Evolutionary conservation across 2,329 filamentous ascomycete species (phyloP), one percentile per base, ranked within the genome.

Genomic region (Byssoonygena ceratinophila): DNA sequence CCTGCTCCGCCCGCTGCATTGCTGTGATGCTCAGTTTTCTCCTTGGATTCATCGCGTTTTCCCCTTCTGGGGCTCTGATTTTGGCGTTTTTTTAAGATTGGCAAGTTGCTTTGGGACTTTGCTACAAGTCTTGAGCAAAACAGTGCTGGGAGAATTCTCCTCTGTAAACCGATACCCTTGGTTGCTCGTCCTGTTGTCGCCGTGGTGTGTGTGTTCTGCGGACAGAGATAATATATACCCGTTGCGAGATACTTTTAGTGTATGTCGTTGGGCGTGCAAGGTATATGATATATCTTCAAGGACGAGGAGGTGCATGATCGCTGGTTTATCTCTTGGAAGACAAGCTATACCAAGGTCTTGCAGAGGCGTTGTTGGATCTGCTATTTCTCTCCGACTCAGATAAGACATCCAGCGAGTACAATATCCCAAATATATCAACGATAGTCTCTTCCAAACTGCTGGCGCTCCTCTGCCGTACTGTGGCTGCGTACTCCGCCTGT

Each of bases 121-220:
- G 27, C n/a, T n/a, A n/a, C n/a, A n/a, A n/a, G n/a, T n/a, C 9
- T 9, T 29, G 9, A 29, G 27, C 9, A 29, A 5, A 40, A 8
- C n/a, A 40, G 11, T 40, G n/a, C n/a, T n/a, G n/a, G 14, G 36
- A 40, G 4, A 20, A 18, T 9, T 11, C 2, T 16, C n/a, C 29
- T 29, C 2, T 37, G 39, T 39, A 31, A 48, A 39, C 40, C 40
- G 46, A 48, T 48, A 48, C 46, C 46, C 46, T 22, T 39, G 14
- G 4, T 8, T 11, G n/a, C 16, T 20, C 3, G 36, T 20, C 36
- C 16, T 16, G 16, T 22, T 20, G 5, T 11, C 25, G 18, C 22
- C 14, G 22, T 12, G 16, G 39, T 25, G 14, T 43, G 39, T 25
- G 14, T 43, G 9, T 18, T 4, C 22, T 11, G 12, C 12, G 22